Base-by-base conservation (phyloP, 2,329 filamentous ascomycete species). In the Clonostachys byssicola region DNA sequence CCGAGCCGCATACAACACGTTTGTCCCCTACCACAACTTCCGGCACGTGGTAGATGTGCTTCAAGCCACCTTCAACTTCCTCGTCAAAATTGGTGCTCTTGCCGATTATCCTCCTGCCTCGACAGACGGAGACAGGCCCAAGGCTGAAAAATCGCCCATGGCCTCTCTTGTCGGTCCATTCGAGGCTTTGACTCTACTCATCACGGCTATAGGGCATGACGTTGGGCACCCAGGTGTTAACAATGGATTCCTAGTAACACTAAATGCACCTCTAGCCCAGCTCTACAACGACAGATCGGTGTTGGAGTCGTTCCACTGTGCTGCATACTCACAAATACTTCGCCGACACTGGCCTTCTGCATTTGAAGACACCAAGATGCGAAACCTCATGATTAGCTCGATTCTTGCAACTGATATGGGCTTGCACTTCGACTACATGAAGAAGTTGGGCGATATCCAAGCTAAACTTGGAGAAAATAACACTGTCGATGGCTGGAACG, bases 351-450 rank as follows among this genome's bases (percentile, higher is more conserved):
- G 94, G 94, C 90, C 92, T 0, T 75, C 80, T 5, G 87, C 86
- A 3, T 95, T 95, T 56, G 78, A 86, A 52, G 86, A 94, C 57
- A 77, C 78, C 42, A 84, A 84, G 49, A 89, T 97, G 78, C 85
- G 92, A 47, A 88, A 86, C 55, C 73, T 96, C 7, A 94, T 97
- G 86, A 97, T 96, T 58, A 96, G 90, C 64, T 94, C 90, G n/a
- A 97, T 99, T 50, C 73, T 99, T 20, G 90, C 94, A 4, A 99
- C 94, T 0, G 94, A 99, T 60, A 99, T 99, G 94, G 91, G 91
- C 8, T 71, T 96, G 7, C 94, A 99, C 67, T 95, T 95, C 58
- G 91, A 95, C 58, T 99, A 96, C 66, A 97, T 97, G 91, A 85
- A 86, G 60, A 88, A 87, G 62, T 74, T 97, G 39, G 83, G 81